Percentiles rank a stretch among this genome's conserved stretches.
phyloP scores from a whole-genome alignment of 768 basidiomycete species.

The Rhodosporidiobolus odoratus region DNA sequence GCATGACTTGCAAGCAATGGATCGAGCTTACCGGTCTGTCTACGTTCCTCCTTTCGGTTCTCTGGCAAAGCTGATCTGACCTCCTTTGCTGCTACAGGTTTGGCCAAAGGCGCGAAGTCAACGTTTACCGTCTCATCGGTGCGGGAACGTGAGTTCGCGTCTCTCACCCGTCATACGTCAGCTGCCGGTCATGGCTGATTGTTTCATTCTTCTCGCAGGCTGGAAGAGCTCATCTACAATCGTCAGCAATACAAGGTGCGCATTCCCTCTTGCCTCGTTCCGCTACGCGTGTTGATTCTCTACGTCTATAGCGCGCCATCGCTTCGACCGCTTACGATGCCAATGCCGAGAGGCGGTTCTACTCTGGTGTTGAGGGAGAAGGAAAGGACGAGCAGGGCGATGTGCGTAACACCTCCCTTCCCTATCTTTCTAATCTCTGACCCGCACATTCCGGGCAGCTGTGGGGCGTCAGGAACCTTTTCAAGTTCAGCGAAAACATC shows the following conservation, averaged over 20 bases:
- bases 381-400: conserved; percentile 64
- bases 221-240: conserved; percentile 89
- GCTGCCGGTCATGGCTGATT: neutral
- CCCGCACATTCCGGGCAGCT: conserved; percentile 45
- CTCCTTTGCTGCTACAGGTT: conserved; percentile 58
- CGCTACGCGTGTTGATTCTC: neutral
- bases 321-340: conserved; percentile 2
- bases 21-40: conserved; percentile 51
- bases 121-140: conserved; percentile 74
- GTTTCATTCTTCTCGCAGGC: neutral
- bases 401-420: neutral
- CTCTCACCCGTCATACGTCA: neutral
- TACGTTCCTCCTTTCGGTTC: conserved; percentile 59
- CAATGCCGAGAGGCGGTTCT: conserved; percentile 55
- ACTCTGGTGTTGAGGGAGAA: conserved; percentile 72
- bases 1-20: conserved; percentile 67
- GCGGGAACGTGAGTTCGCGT: conserved; percentile 65
- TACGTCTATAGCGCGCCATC: neutral
- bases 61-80: neutral
- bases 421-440: neutral
- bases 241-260: conserved; percentile 86
- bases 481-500: conserved; percentile 65
- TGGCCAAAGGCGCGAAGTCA: conserved; percentile 78
- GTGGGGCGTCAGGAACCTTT: conserved; percentile 79
- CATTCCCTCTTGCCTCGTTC: conserved; percentile 52